Evolutionary conservation across 768 basidiomycete species (phyloP), one percentile per base, ranked within the genome.

Genomic region (Cytidiella melzeri): DNA sequence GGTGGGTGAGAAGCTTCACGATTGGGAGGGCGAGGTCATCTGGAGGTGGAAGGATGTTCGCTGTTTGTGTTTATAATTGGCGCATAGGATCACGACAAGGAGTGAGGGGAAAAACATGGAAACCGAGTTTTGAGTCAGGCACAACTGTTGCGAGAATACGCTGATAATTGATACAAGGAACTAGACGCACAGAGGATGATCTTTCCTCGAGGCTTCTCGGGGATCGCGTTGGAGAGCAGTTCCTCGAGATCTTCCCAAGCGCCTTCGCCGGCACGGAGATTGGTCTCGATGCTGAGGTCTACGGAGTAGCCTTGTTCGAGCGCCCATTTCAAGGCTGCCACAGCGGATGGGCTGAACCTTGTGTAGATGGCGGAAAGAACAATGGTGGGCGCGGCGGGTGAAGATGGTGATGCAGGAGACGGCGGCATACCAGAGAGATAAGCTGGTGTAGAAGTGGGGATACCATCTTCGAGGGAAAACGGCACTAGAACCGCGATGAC

Each of bases 1-100:
- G 81, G 58, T 90, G 84, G 42, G 80, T 85, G 74, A 91, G 83
- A 62, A 91, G 70, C 64, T 84, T 82, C 36, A 89, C 84, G 51
- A 88, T 83, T 1, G 88, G 84, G 39, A 84, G 62, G 45, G 76
- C 68, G 30, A 87, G 72, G 55, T 82, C 80, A 55, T 86, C 79
- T 1, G 89, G 84, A 30, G 90, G 90, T 39, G 88, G 90, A 9
- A 92, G 73, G 37, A 88, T 66, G 62, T 88, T 90, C 45, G 84
- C 90, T 92, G 61, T 41, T 42, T 27, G 43, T 52, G 38, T n/a
- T n/a, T n/a, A n/a, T n/a, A n/a, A n/a, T n/a, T n/a, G n/a, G n/a
- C n/a, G n/a, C n/a, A n/a, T n/a, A n/a, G n/a, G n/a, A n/a, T n/a
- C n/a, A n/a, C n/a, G n/a, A n/a, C n/a, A n/a, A n/a, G n/a, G n/a